A percentile compares a stretch with the other conserved stretches of the same genome.
Conservation (phyloP, 306 rosid species). For the barrel medic (Medicago truncatula) region MtrunA17r5.0-ANR NC_053043.1:3913501-3914000, state of each 20-base stretch:
- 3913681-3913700: constrained; percentile 39
- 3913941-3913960: background rate
- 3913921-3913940: background rate
- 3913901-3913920: background rate
- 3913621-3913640: background rate
- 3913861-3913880: background rate
- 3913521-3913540: background rate
- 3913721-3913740: constrained; percentile 54
- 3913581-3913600: constrained; percentile 39
- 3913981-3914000: background rate
- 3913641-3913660: constrained; percentile 36
- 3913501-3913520: constrained; percentile 41
- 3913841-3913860: background rate
- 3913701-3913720: constrained; percentile 41
- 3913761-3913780: constrained; percentile 50
- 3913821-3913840: constrained; percentile 4
- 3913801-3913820: constrained; percentile 59
- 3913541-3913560: constrained; percentile 31
- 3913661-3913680: constrained; percentile 44
- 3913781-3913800: constrained; percentile 64
- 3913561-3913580: constrained; percentile 42
- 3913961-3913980: background rate
- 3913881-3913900: background rate
- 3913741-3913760: constrained; percentile 48
- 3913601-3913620: background rate